phyloP scores from a whole-genome alignment of 345 rosid genomes.

The Physaria fendleri region DNA sequence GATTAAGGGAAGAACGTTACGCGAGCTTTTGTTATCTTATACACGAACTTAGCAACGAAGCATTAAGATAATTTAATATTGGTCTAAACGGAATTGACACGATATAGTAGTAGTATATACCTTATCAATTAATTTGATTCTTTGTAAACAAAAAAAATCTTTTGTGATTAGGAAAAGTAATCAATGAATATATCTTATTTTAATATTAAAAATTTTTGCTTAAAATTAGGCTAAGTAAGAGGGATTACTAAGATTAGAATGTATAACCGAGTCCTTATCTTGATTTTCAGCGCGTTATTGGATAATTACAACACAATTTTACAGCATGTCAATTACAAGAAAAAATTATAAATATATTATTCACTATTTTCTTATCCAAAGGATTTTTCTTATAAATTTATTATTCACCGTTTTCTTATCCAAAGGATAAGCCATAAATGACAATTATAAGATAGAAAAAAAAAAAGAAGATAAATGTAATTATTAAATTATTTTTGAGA shows the following conservation, averaged over 20 bases:
- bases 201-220: background rate
- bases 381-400: too few species aligned
- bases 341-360: background rate
- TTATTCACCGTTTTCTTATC: too few species aligned
- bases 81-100: conserved; percentile 15
- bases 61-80: conserved; percentile 26
- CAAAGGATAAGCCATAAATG: too few species aligned
- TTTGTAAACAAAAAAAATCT: background rate
- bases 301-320: conserved; percentile 14
- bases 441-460: too few species aligned
- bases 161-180: conserved; percentile 20
- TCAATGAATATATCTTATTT: background rate
- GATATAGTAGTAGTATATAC: background rate
- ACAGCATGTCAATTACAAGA: conserved; percentile 15
- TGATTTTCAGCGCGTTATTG: conserved; percentile 16
- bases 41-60: conserved; percentile 22
- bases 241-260: conserved; percentile 29
- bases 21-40: conserved; percentile 27
- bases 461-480: too few species aligned
- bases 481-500: too few species aligned
- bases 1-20: conserved; percentile 26
- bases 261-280: conserved; percentile 25
- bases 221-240: too few species aligned
- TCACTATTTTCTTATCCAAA: conserved; percentile 5
- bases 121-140: conserved; percentile 2